Evolutionary conservation across 441 rosid species (phyloP).

Genomic region (Isatis lusitanica): DNA sequence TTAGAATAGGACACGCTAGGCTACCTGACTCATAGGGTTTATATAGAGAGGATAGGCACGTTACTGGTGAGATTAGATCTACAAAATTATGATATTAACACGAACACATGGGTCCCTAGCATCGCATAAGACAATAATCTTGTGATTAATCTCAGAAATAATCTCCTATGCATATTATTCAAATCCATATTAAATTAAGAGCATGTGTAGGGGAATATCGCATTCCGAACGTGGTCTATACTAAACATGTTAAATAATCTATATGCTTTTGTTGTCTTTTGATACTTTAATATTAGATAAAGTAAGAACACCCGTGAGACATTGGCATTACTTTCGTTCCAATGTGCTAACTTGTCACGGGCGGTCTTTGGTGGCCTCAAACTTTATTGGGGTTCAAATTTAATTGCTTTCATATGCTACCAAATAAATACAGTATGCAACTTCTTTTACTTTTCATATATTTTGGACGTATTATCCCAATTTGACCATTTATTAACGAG

Average conservation of each 20-base stretch:
- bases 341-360: constrained; percentile 38
- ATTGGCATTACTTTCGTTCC: constrained; percentile 31
- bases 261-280: constrained; percentile 12
- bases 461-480: constrained; percentile 30
- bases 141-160: constrained; percentile 30
- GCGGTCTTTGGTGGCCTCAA: constrained; percentile 28
- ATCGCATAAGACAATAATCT: constrained; percentile 28
- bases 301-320: constrained; percentile 36
- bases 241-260: background rate
- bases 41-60: constrained; percentile 29
- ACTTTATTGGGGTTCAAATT: constrained; percentile 14
- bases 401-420: constrained; percentile 28
- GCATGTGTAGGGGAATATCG: constrained; percentile 15
- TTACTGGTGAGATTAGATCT: constrained; percentile 16
- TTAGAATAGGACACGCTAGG: constrained; percentile 15
- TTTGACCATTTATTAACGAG: constrained; percentile 22
- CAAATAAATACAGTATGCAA: background rate
- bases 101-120: constrained; percentile 31
- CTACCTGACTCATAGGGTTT: constrained; percentile 29
- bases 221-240: background rate
- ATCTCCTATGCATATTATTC: constrained; percentile 14
- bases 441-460: constrained; percentile 12
- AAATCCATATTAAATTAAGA: background rate
- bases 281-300: constrained; percentile 1
- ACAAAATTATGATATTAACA: constrained; percentile 15